Percentiles rank a stretch among this genome's conserved stretches.
Conservation (phyloP, 495 filamentous ascomycete genomes). For the Pyrenula aspistea region DNA sequence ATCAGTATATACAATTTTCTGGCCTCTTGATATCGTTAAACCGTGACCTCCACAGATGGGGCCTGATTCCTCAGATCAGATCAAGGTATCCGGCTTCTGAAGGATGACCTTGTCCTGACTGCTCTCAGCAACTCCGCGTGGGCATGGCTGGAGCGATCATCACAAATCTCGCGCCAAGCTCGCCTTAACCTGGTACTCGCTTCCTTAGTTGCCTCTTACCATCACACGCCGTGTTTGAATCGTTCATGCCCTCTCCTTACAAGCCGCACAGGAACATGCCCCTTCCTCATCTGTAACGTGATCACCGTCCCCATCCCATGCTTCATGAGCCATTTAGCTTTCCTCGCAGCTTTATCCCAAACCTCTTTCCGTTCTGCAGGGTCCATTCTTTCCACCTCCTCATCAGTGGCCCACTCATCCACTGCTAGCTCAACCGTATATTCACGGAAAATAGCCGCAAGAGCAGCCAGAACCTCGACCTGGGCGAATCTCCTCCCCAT, state of each 20-base stretch:
- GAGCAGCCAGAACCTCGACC: slow-evolving; percentile 55
- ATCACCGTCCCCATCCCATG: slow-evolving; percentile 37
- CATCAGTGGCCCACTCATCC: slow-evolving; percentile 44
- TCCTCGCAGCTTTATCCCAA: slow-evolving; percentile 41
- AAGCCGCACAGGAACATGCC: slow-evolving; percentile 46
- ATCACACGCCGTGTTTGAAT: slow-evolving; percentile 25
- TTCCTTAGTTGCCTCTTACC: no score
- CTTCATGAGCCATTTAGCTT: slow-evolving; percentile 29
- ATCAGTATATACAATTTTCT: no score
- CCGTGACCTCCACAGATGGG: no score
- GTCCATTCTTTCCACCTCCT: slow-evolving; percentile 44
- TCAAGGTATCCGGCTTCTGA: no score
- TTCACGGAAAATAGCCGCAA: slow-evolving; percentile 53
- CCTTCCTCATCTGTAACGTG: slow-evolving; percentile 50
- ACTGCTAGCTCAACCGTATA: slow-evolving; percentile 58
- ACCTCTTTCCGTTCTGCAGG: slow-evolving; percentile 29
- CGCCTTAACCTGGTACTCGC: no score
- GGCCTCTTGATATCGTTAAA: no score
- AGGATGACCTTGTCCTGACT: no score
- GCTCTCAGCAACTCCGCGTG: no score
- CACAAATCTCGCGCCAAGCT: no score
- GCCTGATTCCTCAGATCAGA: no score
- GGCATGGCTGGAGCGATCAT: no score
- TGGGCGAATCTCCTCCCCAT: slow-evolving; percentile 63
- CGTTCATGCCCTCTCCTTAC: slow-evolving; percentile 50